phyloP scores from a whole-genome alignment of 108 stramenopile genomes.

The Craspedostauros australis region DNA sequence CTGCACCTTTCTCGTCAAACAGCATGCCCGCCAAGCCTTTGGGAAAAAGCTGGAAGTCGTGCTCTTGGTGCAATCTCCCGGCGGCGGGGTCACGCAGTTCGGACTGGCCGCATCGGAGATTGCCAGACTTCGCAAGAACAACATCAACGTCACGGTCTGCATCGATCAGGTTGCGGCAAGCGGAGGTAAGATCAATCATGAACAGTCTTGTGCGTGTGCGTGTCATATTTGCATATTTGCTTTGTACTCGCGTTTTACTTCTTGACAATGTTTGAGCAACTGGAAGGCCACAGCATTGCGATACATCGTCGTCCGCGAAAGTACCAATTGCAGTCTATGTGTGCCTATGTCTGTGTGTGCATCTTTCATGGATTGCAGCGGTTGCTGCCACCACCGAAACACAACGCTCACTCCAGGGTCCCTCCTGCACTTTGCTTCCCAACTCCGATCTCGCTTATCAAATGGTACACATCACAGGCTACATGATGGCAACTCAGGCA shows the following conservation, averaged over 20 bases:
- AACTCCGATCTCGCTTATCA: too few species aligned
- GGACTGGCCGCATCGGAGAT: slow-evolving; percentile 73
- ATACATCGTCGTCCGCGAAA: too few species aligned
- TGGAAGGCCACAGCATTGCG: too few species aligned
- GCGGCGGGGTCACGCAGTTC: slow-evolving; percentile 67
- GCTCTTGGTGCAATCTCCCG: slow-evolving; percentile 54
- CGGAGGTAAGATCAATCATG: too few species aligned
- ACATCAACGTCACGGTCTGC: slow-evolving; percentile 36
- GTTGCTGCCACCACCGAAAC: too few species aligned
- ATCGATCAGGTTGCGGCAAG: slow-evolving; percentile 60
- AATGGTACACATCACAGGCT: slow-evolving; percentile 28
- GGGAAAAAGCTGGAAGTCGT: slow-evolving; percentile 51
- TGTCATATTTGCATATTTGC: too few species aligned
- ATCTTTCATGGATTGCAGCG: too few species aligned
- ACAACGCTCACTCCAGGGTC: too few species aligned
- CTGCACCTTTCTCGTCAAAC: slow-evolving; percentile 54
- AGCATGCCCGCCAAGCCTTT: slow-evolving; percentile 46
- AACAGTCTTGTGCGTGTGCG: slow-evolving; percentile 39
- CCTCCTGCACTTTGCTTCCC: too few species aligned
- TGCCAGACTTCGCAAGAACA: slow-evolving; percentile 40
- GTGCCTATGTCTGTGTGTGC: too few species aligned
- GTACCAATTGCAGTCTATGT: too few species aligned
- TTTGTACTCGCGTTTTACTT: too few species aligned
- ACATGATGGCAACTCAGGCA: slow-evolving; percentile 72
- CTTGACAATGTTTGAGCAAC: slow-evolving; percentile 17